Conservation (phyloP, 169 alveolate genomes). For the Cryptosporidium meleagridis region DNA sequence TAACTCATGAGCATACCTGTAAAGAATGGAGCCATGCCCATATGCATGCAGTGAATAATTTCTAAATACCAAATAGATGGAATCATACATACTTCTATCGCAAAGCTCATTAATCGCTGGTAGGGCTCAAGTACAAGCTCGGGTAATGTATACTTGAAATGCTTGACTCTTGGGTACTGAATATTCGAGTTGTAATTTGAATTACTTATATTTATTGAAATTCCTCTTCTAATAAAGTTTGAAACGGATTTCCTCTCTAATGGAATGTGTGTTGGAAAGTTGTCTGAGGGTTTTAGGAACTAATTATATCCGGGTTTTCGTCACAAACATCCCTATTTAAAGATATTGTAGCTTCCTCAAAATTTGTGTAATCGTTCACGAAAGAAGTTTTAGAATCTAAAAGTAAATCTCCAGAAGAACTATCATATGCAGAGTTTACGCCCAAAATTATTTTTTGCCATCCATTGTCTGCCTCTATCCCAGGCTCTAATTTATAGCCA, state of each 20-base stretch:
- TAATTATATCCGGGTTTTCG: background rate
- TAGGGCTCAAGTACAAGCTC: constrained; percentile 6
- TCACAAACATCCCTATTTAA: background rate
- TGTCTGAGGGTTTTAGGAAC: background rate
- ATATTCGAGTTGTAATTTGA: background rate
- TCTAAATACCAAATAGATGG: constrained; percentile 33
- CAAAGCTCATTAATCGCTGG: constrained; percentile 19
- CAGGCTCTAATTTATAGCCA: constrained; percentile 7
- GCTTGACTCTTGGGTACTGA: constrained; percentile 31
- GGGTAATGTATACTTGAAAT: constrained; percentile 2
- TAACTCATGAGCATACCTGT: constrained; percentile 1
- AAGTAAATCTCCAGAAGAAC: background rate
- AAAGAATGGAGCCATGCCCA: constrained; percentile 20
- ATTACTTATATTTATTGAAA: background rate
- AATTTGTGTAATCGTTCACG: constrained; percentile 1
- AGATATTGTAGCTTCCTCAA: background rate
- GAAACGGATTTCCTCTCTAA: constrained; percentile 6
- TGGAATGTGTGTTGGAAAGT: constrained; percentile 3
- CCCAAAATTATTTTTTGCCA: constrained; percentile 8
- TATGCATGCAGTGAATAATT: constrained; percentile 22
- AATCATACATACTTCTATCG: constrained; percentile 22
- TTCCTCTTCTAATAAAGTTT: background rate
- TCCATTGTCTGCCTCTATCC: constrained; percentile 1
- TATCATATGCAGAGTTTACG: background rate
- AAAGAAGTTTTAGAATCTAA: background rate